A percentile compares a stretch with the other conserved stretches of the same genome.
phyloP scores from a whole-genome alignment of 345 rosid species.

The Bretschneidera sinensis region DNA sequence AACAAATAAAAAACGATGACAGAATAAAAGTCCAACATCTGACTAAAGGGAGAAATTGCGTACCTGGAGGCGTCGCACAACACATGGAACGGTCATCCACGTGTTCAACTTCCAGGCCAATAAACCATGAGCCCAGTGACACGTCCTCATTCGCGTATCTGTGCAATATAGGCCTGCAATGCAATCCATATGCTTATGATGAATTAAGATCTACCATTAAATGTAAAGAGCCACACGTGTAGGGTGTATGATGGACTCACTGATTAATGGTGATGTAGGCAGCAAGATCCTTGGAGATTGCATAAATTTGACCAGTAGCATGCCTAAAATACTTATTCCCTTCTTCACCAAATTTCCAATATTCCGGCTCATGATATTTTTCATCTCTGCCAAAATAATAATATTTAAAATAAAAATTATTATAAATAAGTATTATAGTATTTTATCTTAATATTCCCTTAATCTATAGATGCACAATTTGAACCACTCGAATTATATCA shows the following conservation, averaged over 20 bases:
- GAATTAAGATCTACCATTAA: too few relatives aligned
- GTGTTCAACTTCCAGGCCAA: conserved; percentile 84
- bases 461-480: too few relatives aligned
- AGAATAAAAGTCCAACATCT: too few relatives aligned
- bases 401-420: too few relatives aligned
- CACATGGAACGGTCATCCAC: conserved; percentile 82
- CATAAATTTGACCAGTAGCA: conserved; percentile 90
- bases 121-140: conserved; percentile 74
- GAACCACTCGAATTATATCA: too few relatives aligned
- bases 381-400: conserved; percentile 42
- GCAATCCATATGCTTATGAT: too few relatives aligned
- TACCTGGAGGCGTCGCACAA: conserved; percentile 86
- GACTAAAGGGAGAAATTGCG: too few relatives aligned
- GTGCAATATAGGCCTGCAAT: conserved; percentile 68
- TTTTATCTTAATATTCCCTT: too few relatives aligned
- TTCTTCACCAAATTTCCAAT: conserved; percentile 90
- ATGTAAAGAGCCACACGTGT: too few relatives aligned
- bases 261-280: conserved; percentile 67
- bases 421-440: too few relatives aligned
- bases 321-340: conserved; percentile 90
- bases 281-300: conserved; percentile 87
- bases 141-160: conserved; percentile 94
- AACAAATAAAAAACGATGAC: too few relatives aligned
- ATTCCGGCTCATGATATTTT: conserved; percentile 88
- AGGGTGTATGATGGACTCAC: conserved; percentile 25